Evolutionary conservation across 2,329 filamentous ascomycete genomes (phyloP), one percentile per base, ranked within the genome.

Genomic region (Fusarium miscanthi): DNA sequence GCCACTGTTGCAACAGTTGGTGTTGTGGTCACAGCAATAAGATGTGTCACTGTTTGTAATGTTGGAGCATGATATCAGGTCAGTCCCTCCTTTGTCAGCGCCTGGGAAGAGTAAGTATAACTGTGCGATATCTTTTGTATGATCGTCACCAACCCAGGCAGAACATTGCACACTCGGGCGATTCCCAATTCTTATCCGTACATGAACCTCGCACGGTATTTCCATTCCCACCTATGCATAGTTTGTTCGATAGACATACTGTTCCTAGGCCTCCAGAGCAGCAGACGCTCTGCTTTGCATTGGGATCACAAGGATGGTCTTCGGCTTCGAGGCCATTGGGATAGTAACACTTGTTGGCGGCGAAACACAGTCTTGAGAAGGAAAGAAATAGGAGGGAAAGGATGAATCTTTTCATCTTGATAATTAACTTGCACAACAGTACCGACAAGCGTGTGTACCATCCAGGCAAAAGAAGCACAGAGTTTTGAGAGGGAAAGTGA

Each of bases 41-140:
- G 74, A 77, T 9, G 59, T 74, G 38, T 74, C 70, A 48, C 48
- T 75, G 16, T 63, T 48, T 4, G 77, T 78, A n/a, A 72, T 59
- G 30, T 78, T 78, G 0, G 71, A 70, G 49, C 76, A 78, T 6
- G 72, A 77, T 54, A 77, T 68, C 38, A 78, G 48, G 57, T 78
- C 74, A 12, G 76, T 75, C 25, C 77, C 77, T 40, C 75, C 76
- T n/a, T 11, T 45, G 2, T 58, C 54, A 16, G 72, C 76, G 11
- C 70, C 73, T 78, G 31, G 7, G 3, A 31, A 27, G 6, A 40
- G 27, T 73, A 21, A 65, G 67, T 16, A 49, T 11, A 16, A 35
- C 12, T 16, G 14, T 14, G 5, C 16, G 16, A 46, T 51, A 19
- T 40, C 10, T 43, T 21, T 17, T 7, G 8, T 6, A 21, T 40